Conservation (phyloP, 306 rosid genomes). For the Nissolia schottii region DNA sequence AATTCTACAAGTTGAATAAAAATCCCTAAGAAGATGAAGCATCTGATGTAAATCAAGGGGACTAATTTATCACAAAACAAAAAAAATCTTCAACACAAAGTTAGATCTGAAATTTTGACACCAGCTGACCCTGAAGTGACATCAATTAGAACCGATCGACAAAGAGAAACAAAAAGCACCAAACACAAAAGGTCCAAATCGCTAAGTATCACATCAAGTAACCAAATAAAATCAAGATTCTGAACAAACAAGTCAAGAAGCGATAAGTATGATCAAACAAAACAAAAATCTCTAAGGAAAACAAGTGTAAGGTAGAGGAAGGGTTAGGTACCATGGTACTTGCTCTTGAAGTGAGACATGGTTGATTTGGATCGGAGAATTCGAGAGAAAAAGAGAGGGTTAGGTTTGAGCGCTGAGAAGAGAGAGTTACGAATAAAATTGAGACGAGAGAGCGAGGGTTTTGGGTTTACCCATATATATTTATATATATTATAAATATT, state of each 20-base stretch:
- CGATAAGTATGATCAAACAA: neutral
- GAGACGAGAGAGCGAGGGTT: neutral
- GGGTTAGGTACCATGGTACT: conserved; percentile 29
- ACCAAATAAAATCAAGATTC: neutral
- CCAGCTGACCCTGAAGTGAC: neutral
- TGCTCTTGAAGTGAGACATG: conserved; percentile 41
- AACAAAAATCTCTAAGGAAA: neutral
- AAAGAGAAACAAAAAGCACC: neutral
- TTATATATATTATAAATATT: too few species aligned
- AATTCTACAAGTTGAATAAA: neutral
- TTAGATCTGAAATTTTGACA: conserved; percentile 15
- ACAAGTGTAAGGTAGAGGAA: neutral
- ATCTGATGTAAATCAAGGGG: neutral
- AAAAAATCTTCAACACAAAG: neutral
- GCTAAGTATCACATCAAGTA: neutral
- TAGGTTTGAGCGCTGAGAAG: neutral
- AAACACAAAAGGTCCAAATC: neutral
- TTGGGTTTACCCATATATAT: too few species aligned
- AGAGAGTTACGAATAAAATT: neutral
- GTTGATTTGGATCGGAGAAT: neutral
- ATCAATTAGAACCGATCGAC: neutral
- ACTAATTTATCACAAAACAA: neutral
- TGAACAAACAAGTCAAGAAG: neutral
- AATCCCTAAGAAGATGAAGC: neutral
- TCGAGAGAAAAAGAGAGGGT: neutral